phyloP scores from a whole-genome alignment of 2,329 filamentous ascomycete species.

The Rachicladosporium sp. region DNA sequence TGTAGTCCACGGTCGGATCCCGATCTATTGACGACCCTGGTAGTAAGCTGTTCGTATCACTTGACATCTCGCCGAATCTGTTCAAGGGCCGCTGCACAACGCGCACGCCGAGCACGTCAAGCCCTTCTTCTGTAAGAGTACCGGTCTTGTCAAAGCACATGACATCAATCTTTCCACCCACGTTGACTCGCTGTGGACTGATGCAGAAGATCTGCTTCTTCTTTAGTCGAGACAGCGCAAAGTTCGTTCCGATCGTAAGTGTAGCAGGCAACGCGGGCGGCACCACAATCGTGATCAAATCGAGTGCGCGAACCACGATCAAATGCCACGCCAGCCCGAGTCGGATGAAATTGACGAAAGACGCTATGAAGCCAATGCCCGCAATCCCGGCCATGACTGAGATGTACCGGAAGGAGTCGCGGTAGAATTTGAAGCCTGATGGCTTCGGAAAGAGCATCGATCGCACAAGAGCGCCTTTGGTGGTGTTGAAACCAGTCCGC shows the following conservation, averaged over 20 bases:
- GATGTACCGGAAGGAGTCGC: conserved; percentile 95
- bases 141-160: conserved; percentile 99
- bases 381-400: conserved; percentile 89
- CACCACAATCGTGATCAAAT: conserved; percentile 95
- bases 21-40: conserved; percentile 42
- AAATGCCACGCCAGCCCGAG: conserved; percentile 75
- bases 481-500: conserved; percentile 92
- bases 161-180: conserved; percentile 88
- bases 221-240: conserved; percentile 76
- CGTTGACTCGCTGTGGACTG: conserved; percentile 91
- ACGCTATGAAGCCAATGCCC: conserved; percentile 73
- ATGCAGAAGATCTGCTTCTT: conserved; percentile 93
- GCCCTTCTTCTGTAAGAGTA: conserved; percentile 90
- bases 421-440: conserved; percentile 96
- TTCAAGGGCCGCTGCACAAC: conserved; percentile 54
- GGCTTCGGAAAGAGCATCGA: conserved; percentile 99
- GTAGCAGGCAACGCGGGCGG: conserved; percentile 90
- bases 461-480: conserved; percentile 85
- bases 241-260: conserved; percentile 90
- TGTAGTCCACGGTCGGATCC: conserved; percentile 48
- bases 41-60: conserved; percentile 49
- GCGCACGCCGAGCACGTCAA: conserved; percentile 83
- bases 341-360: conserved; percentile 84
- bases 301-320: conserved; percentile 81
- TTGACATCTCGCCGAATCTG: conserved; percentile 64